Percentiles rank a stretch among this genome's conserved stretches.
These are phyloP conservation scores for Pseudogymnoascus sp. DNA, from an alignment of 2,329 filamentous ascomycete genomes.

Conservation along the genomic window DNA sequence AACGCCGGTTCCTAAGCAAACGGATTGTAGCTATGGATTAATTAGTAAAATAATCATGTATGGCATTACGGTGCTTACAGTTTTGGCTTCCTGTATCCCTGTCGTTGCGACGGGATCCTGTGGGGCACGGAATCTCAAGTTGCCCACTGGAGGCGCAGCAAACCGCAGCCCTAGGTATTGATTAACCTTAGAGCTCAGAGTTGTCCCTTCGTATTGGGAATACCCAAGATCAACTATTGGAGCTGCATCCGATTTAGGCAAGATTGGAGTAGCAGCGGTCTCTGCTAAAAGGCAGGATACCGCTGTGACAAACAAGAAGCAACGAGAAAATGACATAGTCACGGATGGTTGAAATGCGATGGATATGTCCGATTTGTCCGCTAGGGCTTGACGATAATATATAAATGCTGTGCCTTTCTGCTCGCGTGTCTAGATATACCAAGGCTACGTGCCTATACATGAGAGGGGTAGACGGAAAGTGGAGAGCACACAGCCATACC, in stretches of 20 bases:
- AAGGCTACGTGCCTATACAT: neutral
- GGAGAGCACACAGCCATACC: neutral
- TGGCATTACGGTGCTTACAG: conserved; percentile 12
- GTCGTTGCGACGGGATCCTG: conserved; percentile 22
- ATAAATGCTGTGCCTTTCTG: neutral
- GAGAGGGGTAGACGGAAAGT: neutral
- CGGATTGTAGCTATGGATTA: conserved; percentile 33
- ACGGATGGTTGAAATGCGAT: neutral
- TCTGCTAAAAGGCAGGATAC: neutral
- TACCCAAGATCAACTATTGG: conserved; percentile 55
- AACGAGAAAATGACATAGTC: neutral
- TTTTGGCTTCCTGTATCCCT: conserved; percentile 18
- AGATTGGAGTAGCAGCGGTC: conserved; percentile 28
- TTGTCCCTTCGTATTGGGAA: conserved; percentile 52
- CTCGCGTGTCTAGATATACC: neutral
- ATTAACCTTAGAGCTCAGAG: conserved; percentile 46
- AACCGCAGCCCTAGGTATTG: conserved; percentile 69
- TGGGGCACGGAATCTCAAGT: conserved; percentile 60
- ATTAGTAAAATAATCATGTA: neutral
- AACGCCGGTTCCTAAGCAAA: conserved; percentile 35
- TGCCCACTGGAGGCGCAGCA: conserved; percentile 57
- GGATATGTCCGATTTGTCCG: neutral
- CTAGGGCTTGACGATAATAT: neutral
- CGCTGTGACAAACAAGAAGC: neutral
- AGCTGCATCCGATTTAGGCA: neutral